phyloP scores from a whole-genome alignment of 140 eudicot genomes.

The Anethum foeniculum region DNA sequence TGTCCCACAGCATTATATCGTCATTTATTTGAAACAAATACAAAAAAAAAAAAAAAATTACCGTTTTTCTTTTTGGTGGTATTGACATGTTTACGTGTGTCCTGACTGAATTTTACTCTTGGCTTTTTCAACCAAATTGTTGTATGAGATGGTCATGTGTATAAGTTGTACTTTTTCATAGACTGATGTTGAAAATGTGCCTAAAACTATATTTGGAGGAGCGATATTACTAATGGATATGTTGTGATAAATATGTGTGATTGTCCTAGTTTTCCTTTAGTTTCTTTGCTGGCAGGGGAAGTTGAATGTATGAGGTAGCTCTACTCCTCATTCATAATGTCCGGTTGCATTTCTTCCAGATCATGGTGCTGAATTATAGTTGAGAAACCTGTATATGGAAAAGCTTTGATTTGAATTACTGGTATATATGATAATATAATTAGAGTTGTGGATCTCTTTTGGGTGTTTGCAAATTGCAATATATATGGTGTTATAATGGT shows the following conservation, averaged over 20 bases:
- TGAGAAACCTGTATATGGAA: background rate
- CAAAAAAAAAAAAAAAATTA: background rate
- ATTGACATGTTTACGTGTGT: background rate
- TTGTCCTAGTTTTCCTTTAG: background rate
- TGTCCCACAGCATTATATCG: too few relatives aligned
- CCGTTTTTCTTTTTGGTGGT: background rate
- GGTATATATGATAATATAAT: background rate
- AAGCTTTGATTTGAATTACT: background rate
- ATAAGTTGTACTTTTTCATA: background rate
- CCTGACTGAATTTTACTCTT: too few relatives aligned
- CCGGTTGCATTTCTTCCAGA: background rate
- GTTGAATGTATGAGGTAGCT: background rate
- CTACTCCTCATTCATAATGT: background rate
- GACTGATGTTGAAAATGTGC: background rate
- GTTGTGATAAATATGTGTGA: background rate
- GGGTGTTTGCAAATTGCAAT: background rate
- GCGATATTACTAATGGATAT: background rate
- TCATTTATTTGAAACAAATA: too few relatives aligned
- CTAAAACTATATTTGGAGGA: background rate
- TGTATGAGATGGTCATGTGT: background rate
- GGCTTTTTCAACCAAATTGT: background rate
- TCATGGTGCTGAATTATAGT: background rate
- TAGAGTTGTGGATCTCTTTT: background rate
- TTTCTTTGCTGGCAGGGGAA: background rate
- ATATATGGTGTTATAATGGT: background rate